A percentile compares a stretch with the other conserved stretches of the same genome.
These are phyloP conservation scores for Blastobotrys robertii DNA, from an alignment of 805 yeast species.

Conservation along the genomic window DNA sequence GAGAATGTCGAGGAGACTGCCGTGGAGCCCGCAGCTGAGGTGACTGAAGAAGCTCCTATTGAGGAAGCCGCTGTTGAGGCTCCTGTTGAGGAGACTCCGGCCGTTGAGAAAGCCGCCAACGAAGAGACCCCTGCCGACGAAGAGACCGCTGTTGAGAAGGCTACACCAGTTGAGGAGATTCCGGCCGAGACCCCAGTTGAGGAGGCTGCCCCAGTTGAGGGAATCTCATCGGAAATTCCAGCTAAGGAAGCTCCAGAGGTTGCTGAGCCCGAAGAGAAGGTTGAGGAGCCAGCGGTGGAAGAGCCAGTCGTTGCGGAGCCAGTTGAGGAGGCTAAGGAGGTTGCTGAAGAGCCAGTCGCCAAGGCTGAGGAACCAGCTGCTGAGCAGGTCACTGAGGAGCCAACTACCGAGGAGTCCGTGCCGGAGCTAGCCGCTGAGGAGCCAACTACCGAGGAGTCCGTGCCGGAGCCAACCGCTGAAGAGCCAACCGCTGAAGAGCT, in stretches of 20 bases:
- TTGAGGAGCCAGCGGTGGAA: neutral
- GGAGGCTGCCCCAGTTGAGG: neutral
- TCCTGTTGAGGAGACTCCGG: neutral
- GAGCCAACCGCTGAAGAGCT: neutral
- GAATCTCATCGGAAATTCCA: neutral
- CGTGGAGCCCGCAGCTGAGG: neutral
- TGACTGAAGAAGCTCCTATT: neutral
- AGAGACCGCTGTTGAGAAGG: too few relatives aligned
- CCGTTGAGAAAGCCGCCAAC: neutral
- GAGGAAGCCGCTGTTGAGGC: neutral
- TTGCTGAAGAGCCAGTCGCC: neutral
- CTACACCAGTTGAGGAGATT: neutral
- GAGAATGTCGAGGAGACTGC: neutral
- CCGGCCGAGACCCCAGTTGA: neutral
- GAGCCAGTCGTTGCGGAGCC: neutral
- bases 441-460: neutral
- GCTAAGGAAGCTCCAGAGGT: slow-evolving; percentile 1
- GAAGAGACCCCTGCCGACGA: neutral
- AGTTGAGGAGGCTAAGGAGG: neutral
- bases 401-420: neutral
- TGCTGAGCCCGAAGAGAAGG: neutral
- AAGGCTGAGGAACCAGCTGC: neutral
- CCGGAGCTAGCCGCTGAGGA: neutral
- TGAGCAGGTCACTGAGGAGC: neutral
- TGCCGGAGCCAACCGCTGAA: neutral